A percentile compares a stretch with the other conserved stretches of the same genome.
Conservation (phyloP, 805 yeast species). For the Myxozyma neglecta region DNA sequence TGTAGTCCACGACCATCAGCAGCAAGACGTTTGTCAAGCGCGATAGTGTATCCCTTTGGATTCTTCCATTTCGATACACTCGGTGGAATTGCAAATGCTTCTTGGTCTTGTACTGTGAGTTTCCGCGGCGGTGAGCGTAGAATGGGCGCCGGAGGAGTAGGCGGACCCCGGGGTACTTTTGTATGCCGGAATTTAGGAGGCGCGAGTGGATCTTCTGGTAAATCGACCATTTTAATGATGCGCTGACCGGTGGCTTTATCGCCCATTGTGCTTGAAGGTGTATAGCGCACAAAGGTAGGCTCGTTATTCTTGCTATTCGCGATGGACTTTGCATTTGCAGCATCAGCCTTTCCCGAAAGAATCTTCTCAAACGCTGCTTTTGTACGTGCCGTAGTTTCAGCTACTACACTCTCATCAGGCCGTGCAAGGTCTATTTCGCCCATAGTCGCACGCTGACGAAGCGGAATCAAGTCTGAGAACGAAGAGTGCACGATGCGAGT, state of each 20-base stretch:
- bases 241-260: conserved; percentile 43
- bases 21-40: conserved; percentile 73
- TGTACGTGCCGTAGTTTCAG: conserved; percentile 55
- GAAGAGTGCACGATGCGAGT: conserved; percentile 47
- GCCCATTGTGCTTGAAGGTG: conserved; percentile 45
- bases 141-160: conserved; percentile 72
- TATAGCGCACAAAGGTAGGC: conserved; percentile 50
- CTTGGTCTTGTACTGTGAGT: conserved; percentile 69
- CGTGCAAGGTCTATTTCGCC: conserved; percentile 45
- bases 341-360: conserved; percentile 42
- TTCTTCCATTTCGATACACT: conserved; percentile 95
- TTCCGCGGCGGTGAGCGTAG: conserved; percentile 51
- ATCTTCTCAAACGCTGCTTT: conserved; percentile 54
- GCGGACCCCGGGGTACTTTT: conserved; percentile 62
- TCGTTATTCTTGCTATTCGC: conserved; percentile 36
- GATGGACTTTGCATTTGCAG: conserved; percentile 43
- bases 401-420: conserved; percentile 51
- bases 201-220: conserved; percentile 77
- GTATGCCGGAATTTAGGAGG: conserved; percentile 76
- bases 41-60: conserved; percentile 82
- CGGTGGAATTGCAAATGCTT: conserved; percentile 84
- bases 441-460: conserved; percentile 49
- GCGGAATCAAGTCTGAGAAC: conserved; percentile 60
- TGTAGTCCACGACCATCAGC: conserved; percentile 47
- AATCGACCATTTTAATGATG: conserved; percentile 64